phyloP scores from a whole-genome alignment of 2,329 filamentous ascomycete genomes.

The Scedosporium minutisporum region DNA sequence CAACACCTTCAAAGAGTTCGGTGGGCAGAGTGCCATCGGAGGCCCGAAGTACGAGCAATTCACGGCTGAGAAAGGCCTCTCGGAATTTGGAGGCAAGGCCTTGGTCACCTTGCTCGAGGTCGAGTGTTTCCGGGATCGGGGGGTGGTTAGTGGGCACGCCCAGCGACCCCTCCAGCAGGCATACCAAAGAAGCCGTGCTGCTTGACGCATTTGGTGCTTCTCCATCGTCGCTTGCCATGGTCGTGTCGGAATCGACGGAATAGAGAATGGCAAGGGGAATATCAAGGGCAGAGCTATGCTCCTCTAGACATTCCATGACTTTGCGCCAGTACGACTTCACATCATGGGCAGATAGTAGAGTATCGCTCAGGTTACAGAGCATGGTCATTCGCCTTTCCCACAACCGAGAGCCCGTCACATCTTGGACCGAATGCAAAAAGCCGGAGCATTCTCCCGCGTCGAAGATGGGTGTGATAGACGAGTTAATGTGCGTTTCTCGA shows the following conservation, averaged over 20 bases:
- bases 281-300: slow-evolving; percentile 34
- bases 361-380: slow-evolving; percentile 37
- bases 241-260: slow-evolving; percentile 30
- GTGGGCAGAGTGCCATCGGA: slow-evolving; percentile 45
- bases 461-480: slow-evolving; percentile 21
- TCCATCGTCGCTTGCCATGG: slow-evolving; percentile 13
- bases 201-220: slow-evolving; percentile 18
- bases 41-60: slow-evolving; percentile 30
- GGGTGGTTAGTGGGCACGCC: slow-evolving; percentile 34
- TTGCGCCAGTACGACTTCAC: slow-evolving; percentile 38
- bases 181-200: slow-evolving; percentile 17
- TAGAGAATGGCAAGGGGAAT: slow-evolving; percentile 43
- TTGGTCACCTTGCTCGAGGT: slow-evolving; percentile 24
- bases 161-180: slow-evolving; percentile 33
- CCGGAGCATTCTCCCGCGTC: slow-evolving; percentile 32
- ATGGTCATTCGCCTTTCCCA: slow-evolving; percentile 40
- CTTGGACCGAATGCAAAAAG: slow-evolving; percentile 36
- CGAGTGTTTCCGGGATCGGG: slow-evolving; percentile 28
- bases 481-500: slow-evolving; percentile 39
- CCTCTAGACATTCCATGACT: slow-evolving; percentile 31
- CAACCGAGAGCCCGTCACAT: slow-evolving; percentile 35
- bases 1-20: slow-evolving; percentile 47
- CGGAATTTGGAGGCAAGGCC: slow-evolving; percentile 30
- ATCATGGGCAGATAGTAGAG: slow-evolving; percentile 30
- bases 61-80: slow-evolving; percentile 25